Percentiles rank a stretch among this genome's conserved stretches.
Conservation (phyloP, 495 filamentous ascomycete species). For the Aspergillus biplanus region DNA sequence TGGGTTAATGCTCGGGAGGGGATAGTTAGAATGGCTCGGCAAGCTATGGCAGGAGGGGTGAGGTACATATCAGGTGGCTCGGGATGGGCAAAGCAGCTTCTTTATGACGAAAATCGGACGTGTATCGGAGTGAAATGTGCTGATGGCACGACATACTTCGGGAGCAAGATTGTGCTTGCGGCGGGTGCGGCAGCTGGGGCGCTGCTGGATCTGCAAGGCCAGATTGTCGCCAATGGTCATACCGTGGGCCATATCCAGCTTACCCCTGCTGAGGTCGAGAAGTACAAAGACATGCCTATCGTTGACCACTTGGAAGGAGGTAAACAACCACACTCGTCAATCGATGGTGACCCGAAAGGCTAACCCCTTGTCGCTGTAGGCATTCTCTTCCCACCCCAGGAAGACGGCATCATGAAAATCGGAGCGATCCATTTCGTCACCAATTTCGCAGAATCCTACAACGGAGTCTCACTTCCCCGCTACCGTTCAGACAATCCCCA, state of each 20-base stretch:
- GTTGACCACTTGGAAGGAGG: conserved; percentile 18
- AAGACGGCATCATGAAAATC: conserved; percentile 17
- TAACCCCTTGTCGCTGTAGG: neutral
- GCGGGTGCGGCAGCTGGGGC: conserved; percentile 25
- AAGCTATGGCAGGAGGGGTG: too few relatives aligned
- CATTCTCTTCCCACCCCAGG: conserved; percentile 13
- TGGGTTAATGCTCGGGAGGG: too few relatives aligned
- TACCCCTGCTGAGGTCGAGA: conserved; percentile 24
- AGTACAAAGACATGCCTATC: conserved; percentile 20
- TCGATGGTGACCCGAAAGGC: neutral
- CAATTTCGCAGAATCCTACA: conserved; percentile 6
- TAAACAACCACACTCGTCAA: neutral
- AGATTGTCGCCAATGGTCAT: conserved; percentile 33
- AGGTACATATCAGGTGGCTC: too few relatives aligned
- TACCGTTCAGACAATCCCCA: conserved; percentile 11
- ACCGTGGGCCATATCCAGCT: conserved; percentile 34
- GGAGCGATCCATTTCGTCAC: conserved; percentile 14
- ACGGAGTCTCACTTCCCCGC: conserved; percentile 9
- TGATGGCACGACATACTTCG: conserved; percentile 36
- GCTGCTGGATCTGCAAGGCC: conserved; percentile 38
- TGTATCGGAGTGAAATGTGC: conserved; percentile 37
- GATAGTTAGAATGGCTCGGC: too few relatives aligned
- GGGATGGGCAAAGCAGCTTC: conserved; percentile 11
- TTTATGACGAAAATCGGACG: conserved; percentile 21
- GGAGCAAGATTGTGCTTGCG: conserved; percentile 34